These are phyloP conservation scores for Lactarius indigo DNA, from an alignment of 768 basidiomycete genomes.

Conservation along the genomic window DNA sequence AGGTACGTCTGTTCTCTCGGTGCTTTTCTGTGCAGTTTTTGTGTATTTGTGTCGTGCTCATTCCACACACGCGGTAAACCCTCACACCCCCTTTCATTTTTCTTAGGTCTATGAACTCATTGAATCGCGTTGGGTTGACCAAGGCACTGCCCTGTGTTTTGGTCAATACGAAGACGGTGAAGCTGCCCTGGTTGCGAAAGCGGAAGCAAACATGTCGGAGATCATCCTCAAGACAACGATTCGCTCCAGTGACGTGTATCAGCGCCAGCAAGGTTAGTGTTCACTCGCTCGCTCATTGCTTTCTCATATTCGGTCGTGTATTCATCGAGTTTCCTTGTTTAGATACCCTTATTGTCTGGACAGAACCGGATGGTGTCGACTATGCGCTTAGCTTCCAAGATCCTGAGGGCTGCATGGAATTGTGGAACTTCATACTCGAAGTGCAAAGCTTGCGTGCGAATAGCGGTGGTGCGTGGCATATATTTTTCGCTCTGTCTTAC, in stretches of 20 bases:
- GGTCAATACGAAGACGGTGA: conserved; percentile 81
- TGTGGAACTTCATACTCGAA: conserved; percentile 95
- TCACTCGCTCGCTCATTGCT: conserved; percentile 8
- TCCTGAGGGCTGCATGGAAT: conserved; percentile 89
- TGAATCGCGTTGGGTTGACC: conserved; percentile 89
- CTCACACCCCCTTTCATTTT: conserved; percentile 11
- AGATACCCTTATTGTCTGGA: conserved; percentile 99
- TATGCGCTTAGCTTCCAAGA: conserved; percentile 98
- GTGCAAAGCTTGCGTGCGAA: conserved; percentile 80
- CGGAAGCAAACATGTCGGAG: conserved; percentile 67
- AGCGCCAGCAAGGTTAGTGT: conserved; percentile 75
- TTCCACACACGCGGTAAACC: conserved; percentile 27
- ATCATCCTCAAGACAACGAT: conserved; percentile 79
- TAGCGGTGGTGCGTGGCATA: conserved; percentile 46
- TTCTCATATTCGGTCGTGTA: conserved; percentile 6
- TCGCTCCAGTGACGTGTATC: conserved; percentile 80
- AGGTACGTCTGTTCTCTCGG: conserved; percentile 45
- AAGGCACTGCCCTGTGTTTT: conserved; percentile 95
- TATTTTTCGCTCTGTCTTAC: background rate
- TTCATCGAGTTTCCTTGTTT: conserved; percentile 19
- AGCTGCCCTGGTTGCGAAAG: conserved; percentile 80
- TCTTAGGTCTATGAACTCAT: conserved; percentile 90
- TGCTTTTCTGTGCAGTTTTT: conserved; percentile 25
- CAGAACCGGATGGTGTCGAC: conserved; percentile 90
- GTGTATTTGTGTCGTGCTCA: conserved; percentile 24